phyloP scores from a whole-genome alignment of 352 stramenopile species.

The Globisporangium canariense region DNA sequence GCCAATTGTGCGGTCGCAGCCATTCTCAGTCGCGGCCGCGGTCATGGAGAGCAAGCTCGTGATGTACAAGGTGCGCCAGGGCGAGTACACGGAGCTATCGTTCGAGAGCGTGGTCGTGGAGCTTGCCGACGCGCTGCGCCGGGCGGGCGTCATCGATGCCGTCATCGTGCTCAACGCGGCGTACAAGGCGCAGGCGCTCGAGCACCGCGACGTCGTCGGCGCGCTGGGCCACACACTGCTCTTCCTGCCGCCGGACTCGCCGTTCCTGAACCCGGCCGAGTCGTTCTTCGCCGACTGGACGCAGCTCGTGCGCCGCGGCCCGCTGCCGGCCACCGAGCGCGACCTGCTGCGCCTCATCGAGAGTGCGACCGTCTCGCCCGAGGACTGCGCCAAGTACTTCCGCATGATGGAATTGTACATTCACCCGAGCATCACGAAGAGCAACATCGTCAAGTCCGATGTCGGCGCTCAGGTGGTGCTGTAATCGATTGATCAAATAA shows the following conservation, averaged over 20 bases:
- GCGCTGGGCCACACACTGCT: neutral
- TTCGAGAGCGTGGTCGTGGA: neutral
- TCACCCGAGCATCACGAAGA: neutral
- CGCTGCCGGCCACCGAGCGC: neutral
- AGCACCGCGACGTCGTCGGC: neutral
- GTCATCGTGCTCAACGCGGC: neutral
- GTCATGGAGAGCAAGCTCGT: neutral
- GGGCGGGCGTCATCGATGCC: neutral
- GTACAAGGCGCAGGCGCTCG: slow-evolving; percentile 3
- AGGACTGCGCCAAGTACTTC: neutral
- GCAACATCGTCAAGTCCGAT: too few species aligned
- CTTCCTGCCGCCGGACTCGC: slow-evolving; percentile 2
- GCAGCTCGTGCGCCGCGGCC: neutral
- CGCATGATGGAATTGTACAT: neutral
- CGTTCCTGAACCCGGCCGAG: slow-evolving; percentile 1
- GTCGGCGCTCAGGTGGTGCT: too few species aligned
- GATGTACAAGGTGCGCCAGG: slow-evolving; percentile 2
- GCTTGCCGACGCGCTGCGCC: neutral
- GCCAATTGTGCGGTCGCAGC: neutral
- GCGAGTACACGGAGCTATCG: neutral
- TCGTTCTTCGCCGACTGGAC: slow-evolving; percentile 2
- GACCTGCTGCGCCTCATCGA: slow-evolving; percentile 1
- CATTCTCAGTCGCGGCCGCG: neutral
- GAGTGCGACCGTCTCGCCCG: neutral
- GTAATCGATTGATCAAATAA: too few species aligned